These are phyloP conservation scores for Podaxis sp. DNA, from an alignment of 768 basidiomycete genomes.

Conservation along the genomic window DNA sequence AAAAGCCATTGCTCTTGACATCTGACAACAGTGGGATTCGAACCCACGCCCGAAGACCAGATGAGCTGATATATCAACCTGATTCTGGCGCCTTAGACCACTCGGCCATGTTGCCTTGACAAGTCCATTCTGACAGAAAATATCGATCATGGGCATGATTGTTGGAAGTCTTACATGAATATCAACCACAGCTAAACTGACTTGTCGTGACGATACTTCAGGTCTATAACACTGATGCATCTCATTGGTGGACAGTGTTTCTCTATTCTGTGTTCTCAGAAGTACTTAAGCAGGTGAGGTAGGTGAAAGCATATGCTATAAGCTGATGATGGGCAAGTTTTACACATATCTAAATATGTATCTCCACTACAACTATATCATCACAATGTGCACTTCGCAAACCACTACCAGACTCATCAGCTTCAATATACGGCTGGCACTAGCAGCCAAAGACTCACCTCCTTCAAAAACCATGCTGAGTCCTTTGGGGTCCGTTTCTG, in stretches of 20 bases:
- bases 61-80: conserved; percentile 6
- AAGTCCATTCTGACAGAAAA: neutral
- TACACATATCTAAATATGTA: no score
- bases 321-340: no score
- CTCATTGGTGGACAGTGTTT: no score
- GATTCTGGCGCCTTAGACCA: conserved; percentile 20
- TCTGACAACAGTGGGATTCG: conserved; percentile 24
- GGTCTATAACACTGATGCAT: no score
- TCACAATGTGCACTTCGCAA: conserved; percentile 11
- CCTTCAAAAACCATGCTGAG: conserved; percentile 46
- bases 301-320: no score
- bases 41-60: conserved; percentile 30
- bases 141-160: no score
- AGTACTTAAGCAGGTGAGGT: no score
- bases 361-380: neutral
- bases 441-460: conserved; percentile 18
- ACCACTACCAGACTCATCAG: conserved; percentile 14
- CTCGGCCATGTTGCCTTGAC: conserved; percentile 17
- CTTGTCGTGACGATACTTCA: no score
- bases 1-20: neutral
- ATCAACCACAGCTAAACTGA: no score
- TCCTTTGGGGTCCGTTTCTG: conserved; percentile 62
- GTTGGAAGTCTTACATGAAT: no score
- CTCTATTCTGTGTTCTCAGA: no score
- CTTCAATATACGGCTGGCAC: neutral